Base-by-base conservation (phyloP, 441 rosid species). In the Capsella rubella region DNA sequence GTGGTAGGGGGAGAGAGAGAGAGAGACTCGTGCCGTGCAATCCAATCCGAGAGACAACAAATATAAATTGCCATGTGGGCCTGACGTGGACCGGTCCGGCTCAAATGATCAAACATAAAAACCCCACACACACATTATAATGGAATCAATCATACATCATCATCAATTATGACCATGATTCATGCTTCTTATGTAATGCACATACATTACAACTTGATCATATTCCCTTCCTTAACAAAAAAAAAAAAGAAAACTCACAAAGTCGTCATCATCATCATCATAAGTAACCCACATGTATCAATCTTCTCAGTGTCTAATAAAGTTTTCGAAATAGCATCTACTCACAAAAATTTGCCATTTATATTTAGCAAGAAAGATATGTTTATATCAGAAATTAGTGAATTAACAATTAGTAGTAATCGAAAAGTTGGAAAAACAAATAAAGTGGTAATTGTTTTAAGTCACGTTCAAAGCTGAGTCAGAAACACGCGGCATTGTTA, bases 381-480 rank as follows among this genome's bases (percentile, higher is more conserved):
- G 25, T 21, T 21, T 21, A 21, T 21, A 2, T 1, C 25, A 21
- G 25, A 21, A 21, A 21, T 21, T 21, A 21, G 25, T 21, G 25
- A 21, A 21, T 21, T 21, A 21, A 21, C 25, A 21, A 21, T 21
- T 21, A 21, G 25, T 21, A 21, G 25, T 21, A 21, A 21, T 21
- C 25, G 2, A 21, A 21, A 21, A 21, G 25, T 21, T 21, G 1
- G 25, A 21, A 21, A 21, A 34, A 54, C 6, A 37, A 0, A 4
- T 39, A 50, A 32, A 15, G 42, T 43, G 25, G 14, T 68, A 39
- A 63, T 40, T 54, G 14, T 21, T 21, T 1, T 69, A 71, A 29
- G 79, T 76, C 82, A 76, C 74, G 64, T 69, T 82, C 82, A 59
- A 54, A 63, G 85, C 82, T 72, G 85, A 82, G 83, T 85, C 89